Evolutionary conservation across 2,329 filamentous ascomycete species (phyloP).

Genomic region (Colletotrichum liaoningense): DNA sequence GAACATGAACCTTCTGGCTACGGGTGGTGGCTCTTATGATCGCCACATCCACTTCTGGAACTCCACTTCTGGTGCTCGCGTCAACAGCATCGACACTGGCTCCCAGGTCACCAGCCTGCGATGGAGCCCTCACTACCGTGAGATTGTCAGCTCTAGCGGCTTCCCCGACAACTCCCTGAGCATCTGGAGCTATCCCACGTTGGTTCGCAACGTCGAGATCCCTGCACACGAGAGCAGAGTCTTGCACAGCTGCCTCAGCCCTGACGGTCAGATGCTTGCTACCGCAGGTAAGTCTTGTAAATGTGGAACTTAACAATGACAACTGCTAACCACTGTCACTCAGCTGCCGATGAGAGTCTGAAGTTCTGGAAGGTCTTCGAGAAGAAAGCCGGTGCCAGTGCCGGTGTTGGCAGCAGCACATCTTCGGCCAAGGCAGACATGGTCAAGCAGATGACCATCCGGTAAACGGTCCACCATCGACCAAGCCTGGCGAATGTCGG

Average conservation of each 20-base stretch:
- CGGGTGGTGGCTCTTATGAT: slow-evolving; percentile 95
- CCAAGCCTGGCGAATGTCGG: slow-evolving; percentile 36
- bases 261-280: slow-evolving; percentile 97
- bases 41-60: slow-evolving; percentile 99
- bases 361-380: slow-evolving; percentile 99
- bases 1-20: slow-evolving; percentile 97
- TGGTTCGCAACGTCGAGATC: slow-evolving; percentile 98
- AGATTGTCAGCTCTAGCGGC: slow-evolving; percentile 96
- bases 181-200: slow-evolving; percentile 98
- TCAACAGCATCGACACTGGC: slow-evolving; percentile 99
- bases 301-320: neutral
- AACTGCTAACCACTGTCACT: slow-evolving; percentile 42
- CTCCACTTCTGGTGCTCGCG: slow-evolving; percentile 94
- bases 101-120: slow-evolving; percentile 96
- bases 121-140: slow-evolving; percentile 97
- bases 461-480: slow-evolving; percentile 59
- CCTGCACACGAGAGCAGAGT: slow-evolving; percentile 97
- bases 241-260: slow-evolving; percentile 95
- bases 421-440: slow-evolving; percentile 84
- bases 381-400: slow-evolving; percentile 89
- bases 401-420: slow-evolving; percentile 72
- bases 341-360: slow-evolving; percentile 92
- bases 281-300: slow-evolving; percentile 75
- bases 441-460: slow-evolving; percentile 95
- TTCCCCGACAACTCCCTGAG: slow-evolving; percentile 99